Evolutionary conservation across 441 rosid species (phyloP), one percentile per base, ranked within the genome.

Genomic region (Erodium trifolium): DNA sequence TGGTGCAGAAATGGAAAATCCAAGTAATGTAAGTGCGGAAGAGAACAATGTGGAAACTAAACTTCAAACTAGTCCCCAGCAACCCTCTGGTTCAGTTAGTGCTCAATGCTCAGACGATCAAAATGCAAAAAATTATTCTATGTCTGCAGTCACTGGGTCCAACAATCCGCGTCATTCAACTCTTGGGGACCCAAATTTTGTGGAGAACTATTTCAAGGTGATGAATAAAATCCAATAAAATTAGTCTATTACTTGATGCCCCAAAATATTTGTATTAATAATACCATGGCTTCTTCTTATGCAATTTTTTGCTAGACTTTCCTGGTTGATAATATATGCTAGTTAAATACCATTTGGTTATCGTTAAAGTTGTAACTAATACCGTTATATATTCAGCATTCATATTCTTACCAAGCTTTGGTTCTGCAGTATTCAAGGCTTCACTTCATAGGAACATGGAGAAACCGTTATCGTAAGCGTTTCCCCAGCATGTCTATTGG

Each of bases 391-490:
- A 13, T 65, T 4, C 47, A 11, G 14, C 41, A 65, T 35, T 5
- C 31, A 37, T 11, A 41, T 39, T 68, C 67, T 74, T 68, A 66
- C 59, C 7, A n/a, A 47, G 67, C 67, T 71, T 71, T 72, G 69
- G 69, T 55, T 78, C 68, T 85, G 76, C 85, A 92, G 98, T 83
- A 79, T 85, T 93, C 99, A 72, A 88, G 99, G 85, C 81, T 93
- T 82, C 99, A 93, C 83, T 93, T 93, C 81, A 91, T 93, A 13
- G 98, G 98, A 71, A 91, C 97, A 23, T 93, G 96, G 98, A 91
- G 95, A 83, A 86, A 82, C 67, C 80, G 98, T 76, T 93, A 93
- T 72, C 87, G 91, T 10, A 88, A 84, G 81, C 87, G 85, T 72
- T 91, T 85, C 66, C 84, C 86, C 62, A 74, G 75, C 76, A 72